These are phyloP conservation scores for Aciculosporium take DNA, from an alignment of 2,329 filamentous ascomycete species.

Conservation along the genomic window DNA sequence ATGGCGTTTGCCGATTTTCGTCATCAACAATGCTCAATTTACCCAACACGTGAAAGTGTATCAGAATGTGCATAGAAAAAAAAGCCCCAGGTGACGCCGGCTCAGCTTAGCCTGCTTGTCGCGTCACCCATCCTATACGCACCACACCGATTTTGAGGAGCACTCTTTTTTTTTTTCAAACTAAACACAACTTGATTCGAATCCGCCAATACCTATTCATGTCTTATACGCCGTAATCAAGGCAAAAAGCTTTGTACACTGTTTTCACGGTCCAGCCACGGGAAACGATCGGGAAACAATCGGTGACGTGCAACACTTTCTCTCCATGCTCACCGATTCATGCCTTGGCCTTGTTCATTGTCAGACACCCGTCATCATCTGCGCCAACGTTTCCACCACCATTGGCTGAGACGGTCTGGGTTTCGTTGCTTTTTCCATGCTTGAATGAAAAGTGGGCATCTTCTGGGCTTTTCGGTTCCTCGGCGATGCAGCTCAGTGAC, in stretches of 20 bases:
- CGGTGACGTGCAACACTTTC: background rate
- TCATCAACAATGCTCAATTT: no score
- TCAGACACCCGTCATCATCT: conserved; percentile 29
- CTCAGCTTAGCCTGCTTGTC: no score
- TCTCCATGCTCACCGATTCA: background rate
- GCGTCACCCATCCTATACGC: no score
- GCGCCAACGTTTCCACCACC: conserved; percentile 3
- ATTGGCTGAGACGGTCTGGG: background rate
- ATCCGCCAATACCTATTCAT: background rate
- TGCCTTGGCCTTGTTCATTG: conserved; percentile 12
- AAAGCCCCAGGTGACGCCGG: no score
- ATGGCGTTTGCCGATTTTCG: no score
- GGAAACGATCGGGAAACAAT: background rate
- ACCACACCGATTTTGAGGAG: no score
- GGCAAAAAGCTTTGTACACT: background rate
- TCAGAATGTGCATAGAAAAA: no score
- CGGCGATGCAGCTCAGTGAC: conserved; percentile 32
- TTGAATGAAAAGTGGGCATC: background rate
- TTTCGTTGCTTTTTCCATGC: background rate
- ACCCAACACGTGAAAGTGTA: no score
- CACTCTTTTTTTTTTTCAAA: no score
- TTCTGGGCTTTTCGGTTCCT: conserved; percentile 22
- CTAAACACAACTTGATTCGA: no score
- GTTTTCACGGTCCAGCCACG: background rate
- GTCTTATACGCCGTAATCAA: background rate